phyloP scores from a whole-genome alignment of 768 basidiomycete species.

The Amanita subjunquillea region DNA sequence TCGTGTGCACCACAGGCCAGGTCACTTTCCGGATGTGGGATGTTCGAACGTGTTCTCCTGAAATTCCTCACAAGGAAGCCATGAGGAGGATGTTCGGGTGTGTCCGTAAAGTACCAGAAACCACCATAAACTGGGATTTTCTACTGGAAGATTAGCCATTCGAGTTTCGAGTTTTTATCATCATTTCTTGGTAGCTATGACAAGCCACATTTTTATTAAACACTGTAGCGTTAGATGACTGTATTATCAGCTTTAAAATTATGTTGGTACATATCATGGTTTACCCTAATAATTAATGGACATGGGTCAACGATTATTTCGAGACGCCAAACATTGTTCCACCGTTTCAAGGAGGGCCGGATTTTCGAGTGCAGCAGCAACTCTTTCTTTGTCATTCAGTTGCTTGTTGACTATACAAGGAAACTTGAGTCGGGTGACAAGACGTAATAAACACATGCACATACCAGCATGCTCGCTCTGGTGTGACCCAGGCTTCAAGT shows the following conservation, averaged over 20 bases:
- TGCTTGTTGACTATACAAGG: slow-evolving; percentile 81
- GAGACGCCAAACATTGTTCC: slow-evolving; percentile 37
- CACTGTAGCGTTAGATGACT: slow-evolving; percentile 3
- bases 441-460: slow-evolving; percentile 13
- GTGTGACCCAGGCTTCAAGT: slow-evolving; percentile 89
- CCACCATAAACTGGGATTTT: slow-evolving; percentile 69
- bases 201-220: neutral
- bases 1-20: slow-evolving; percentile 48
- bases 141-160: slow-evolving; percentile 51
- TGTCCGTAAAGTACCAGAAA: slow-evolving; percentile 42
- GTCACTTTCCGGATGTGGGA: slow-evolving; percentile 78
- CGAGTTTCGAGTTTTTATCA: slow-evolving; percentile 5
- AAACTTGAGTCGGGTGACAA: neutral
- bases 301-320: neutral
- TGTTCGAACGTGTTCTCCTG: slow-evolving; percentile 52
- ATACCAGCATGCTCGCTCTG: slow-evolving; percentile 85
- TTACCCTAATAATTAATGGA: neutral
- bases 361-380: slow-evolving; percentile 95
- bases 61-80: slow-evolving; percentile 50
- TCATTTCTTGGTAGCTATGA: neutral
- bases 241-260: neutral
- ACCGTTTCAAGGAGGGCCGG: slow-evolving; percentile 76
- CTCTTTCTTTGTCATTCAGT: slow-evolving; percentile 96
- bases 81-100: slow-evolving; percentile 57
- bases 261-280: neutral